Base-by-base conservation (phyloP, 2,329 filamentous ascomycete genomes). In the Penicillium hesseltinei region DNA sequence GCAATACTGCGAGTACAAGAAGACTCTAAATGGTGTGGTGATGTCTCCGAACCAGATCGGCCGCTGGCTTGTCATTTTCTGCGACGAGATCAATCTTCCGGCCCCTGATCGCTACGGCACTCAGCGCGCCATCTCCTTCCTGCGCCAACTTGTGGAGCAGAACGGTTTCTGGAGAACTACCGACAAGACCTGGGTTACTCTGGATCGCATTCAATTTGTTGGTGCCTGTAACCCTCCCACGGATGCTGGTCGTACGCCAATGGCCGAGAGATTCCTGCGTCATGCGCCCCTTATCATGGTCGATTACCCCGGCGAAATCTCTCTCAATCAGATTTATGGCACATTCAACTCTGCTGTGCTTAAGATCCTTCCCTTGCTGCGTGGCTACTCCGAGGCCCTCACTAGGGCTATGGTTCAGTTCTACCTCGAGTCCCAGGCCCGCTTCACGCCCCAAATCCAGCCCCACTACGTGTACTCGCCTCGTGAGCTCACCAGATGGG, bases 261-360 rank as follows among this genome's bases (percentile, higher is more conserved):
- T 99, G 80, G 94, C 91, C 43, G 87, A 91, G 49, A 85, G 94
- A 66, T 99, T 99, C 84, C 82, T 99, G 64, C 87, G 95, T 58
- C 95, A 99, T 74, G 92, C 94, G 17, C 94, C 94, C n/a, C 85
- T 99, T 54, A 90, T 99, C 76, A 99, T 99, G 95, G 95, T 99
- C 42, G 94, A 99, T 72, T 99, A 99, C 71, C 94, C 94, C 59
- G 94, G 95, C 69, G 92, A 99, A 78, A 82, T 92, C 43, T 99
- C 95, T 4, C 84, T 99, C 38, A 88, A 88, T 65, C 94, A 99
- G 73, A 99, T 99, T 65, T 99, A 99, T 72, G 94, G 95, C 66
- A 97, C 95, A 0, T 99, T 99, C 84, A 99, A 96, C 73, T 89
- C 85, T 54, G 94, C 95, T 10, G 87, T 99, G 43, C 88, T 99